Percentiles rank a stretch among this genome's conserved stretches.
phyloP scores from a whole-genome alignment of 176 grass and related monocot species.

The Alopecurus myosuroides region DNA sequence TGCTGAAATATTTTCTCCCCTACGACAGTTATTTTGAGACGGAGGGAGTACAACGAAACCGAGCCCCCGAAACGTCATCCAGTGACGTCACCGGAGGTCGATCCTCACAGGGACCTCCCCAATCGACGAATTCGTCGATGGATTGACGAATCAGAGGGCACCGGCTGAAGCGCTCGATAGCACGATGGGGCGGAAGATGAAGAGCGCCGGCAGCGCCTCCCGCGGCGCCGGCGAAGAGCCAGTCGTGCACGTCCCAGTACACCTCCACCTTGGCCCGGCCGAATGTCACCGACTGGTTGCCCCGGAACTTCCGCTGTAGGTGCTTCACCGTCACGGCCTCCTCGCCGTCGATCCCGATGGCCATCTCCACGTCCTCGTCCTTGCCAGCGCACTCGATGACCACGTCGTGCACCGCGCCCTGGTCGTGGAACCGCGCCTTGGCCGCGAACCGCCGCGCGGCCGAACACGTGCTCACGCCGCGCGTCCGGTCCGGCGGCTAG shows the following conservation, averaged over 20 bases:
- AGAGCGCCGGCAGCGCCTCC: slow-evolving; percentile 54
- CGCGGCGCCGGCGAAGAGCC: slow-evolving; percentile 43
- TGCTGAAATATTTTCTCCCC: too few relatives aligned
- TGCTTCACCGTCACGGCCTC: slow-evolving; percentile 71
- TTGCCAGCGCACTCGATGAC: slow-evolving; percentile 48
- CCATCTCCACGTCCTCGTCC: slow-evolving; percentile 52
- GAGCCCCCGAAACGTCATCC: too few relatives aligned
- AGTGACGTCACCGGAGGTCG: too few relatives aligned
- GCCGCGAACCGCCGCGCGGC: slow-evolving; percentile 48
- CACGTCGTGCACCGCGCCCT: slow-evolving; percentile 53
- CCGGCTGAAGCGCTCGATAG: slow-evolving; percentile 17
- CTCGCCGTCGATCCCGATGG: slow-evolving; percentile 60
- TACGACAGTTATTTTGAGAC: too few relatives aligned
- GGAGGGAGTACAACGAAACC: too few relatives aligned
- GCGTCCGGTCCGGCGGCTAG: slow-evolving; percentile 41
- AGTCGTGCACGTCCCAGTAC: slow-evolving; percentile 92
- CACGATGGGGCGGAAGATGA: slow-evolving; percentile 69
- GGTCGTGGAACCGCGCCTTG: slow-evolving; percentile 62
- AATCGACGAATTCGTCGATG: too few relatives aligned
- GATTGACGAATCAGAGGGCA: too few relatives aligned
- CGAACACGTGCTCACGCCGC: slow-evolving; percentile 79
- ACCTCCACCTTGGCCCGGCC: slow-evolving; percentile 70
- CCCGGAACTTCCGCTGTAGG: slow-evolving; percentile 84
- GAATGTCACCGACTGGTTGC: slow-evolving; percentile 71
- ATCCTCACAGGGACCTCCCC: too few relatives aligned